Conservation (phyloP, 345 rosid species). For the Citrus medica region DNA sequence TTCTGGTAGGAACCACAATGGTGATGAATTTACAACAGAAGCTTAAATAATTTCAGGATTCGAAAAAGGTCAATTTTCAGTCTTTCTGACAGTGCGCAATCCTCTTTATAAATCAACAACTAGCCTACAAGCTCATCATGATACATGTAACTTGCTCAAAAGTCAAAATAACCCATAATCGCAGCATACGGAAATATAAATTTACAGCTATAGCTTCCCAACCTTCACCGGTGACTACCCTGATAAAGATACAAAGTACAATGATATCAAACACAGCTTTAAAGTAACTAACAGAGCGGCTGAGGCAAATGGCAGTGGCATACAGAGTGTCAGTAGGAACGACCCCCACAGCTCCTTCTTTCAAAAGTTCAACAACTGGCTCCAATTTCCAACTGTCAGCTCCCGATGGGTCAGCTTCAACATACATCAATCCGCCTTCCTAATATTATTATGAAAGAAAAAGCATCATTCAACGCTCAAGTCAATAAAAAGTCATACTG, state of each 20-base stretch:
- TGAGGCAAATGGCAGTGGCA: not conserved
- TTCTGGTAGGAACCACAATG: not conserved
- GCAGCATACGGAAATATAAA: not conserved
- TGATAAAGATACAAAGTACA: not conserved
- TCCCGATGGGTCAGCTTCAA: conserved; percentile 71
- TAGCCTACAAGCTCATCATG: not conserved
- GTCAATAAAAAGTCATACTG: not conserved
- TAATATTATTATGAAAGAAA: conserved; percentile 6
- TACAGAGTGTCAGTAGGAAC: conserved; percentile 92
- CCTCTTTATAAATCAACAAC: not conserved
- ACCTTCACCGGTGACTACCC: not conserved
- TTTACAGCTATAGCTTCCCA: not conserved
- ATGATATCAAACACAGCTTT: not conserved
- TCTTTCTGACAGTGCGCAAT: not conserved
- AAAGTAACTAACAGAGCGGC: not conserved
- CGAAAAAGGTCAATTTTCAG: not conserved
- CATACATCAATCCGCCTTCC: conserved; percentile 64
- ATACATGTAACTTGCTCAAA: not conserved
- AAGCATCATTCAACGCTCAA: too few relatives aligned
- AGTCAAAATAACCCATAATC: not conserved
- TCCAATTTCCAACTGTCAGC: conserved; percentile 71
- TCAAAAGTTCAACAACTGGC: conserved; percentile 61
- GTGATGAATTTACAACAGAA: not conserved
- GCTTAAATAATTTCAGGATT: not conserved
- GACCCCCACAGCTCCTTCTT: conserved; percentile 89